Evolutionary conservation across 2,329 filamentous ascomycete species (phyloP).

Genomic region (Fusarium papillatum): DNA sequence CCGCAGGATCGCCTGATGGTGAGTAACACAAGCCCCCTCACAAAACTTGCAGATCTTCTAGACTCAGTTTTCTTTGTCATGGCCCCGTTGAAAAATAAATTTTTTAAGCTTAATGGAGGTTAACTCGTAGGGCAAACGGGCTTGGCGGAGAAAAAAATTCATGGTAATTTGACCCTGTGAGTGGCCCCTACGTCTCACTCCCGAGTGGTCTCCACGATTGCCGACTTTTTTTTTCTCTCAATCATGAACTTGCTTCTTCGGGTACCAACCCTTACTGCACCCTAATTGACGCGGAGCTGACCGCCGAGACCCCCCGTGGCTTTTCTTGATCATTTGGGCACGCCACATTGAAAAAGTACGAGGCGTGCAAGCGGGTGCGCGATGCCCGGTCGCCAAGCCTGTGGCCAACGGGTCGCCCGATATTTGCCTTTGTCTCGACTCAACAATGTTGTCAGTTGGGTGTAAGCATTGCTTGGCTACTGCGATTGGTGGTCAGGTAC

Average conservation of each 20-base stretch:
- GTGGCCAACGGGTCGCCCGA: background rate
- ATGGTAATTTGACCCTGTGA: background rate
- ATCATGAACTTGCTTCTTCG: background rate
- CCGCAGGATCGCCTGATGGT: conserved; percentile 14
- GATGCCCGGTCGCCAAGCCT: background rate
- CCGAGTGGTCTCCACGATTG: background rate
- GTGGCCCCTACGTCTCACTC: background rate
- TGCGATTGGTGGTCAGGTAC: background rate
- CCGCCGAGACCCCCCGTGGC: background rate
- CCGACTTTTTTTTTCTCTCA: background rate
- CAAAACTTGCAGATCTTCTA: background rate
- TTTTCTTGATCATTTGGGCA: background rate
- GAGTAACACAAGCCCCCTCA: conserved; percentile 3
- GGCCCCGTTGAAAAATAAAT: background rate
- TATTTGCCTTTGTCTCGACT: background rate
- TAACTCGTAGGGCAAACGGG: background rate
- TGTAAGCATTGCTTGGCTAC: background rate
- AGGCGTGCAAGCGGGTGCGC: background rate
- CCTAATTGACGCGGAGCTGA: background rate
- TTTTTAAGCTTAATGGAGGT: background rate
- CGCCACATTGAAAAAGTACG: background rate
- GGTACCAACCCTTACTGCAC: background rate
- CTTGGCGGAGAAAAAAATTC: background rate
- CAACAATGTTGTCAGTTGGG: background rate
- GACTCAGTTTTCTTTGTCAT: background rate